These are phyloP conservation scores for Podospora bellae-mahoneyi DNA, from an alignment of 495 filamentous ascomycete genomes.

Conservation along the genomic window DNA sequence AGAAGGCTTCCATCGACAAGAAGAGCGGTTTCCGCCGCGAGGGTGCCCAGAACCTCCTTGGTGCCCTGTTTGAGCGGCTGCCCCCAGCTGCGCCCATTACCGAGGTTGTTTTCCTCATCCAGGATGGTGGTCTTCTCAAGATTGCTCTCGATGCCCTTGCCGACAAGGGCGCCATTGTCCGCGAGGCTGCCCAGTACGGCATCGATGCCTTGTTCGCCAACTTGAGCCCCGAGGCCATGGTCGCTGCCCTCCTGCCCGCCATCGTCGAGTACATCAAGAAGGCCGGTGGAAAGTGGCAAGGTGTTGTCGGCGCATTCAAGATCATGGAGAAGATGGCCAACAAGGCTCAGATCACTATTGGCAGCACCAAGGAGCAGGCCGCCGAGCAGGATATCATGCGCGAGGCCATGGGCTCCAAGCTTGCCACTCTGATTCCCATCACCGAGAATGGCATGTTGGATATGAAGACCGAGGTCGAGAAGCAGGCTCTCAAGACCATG, in stretches of 20 bases:
- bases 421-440: conserved; percentile 86
- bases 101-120: conserved; percentile 75
- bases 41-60: conserved; percentile 91
- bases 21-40: conserved; percentile 84
- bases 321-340: conserved; percentile 87
- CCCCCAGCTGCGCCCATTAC: conserved; percentile 71
- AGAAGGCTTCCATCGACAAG: conserved; percentile 90
- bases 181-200: conserved; percentile 90
- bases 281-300: conserved; percentile 90
- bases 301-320: conserved; percentile 77
- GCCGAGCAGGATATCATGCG: conserved; percentile 80
- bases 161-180: conserved; percentile 85
- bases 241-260: conserved; percentile 72
- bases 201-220: conserved; percentile 81
- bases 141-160: conserved; percentile 79
- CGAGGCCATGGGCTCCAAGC: conserved; percentile 85
- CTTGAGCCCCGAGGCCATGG: conserved; percentile 75
- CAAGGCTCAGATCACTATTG: conserved; percentile 81
- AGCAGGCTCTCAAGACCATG: conserved; percentile 88
- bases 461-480: conserved; percentile 83
- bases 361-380: conserved; percentile 72
- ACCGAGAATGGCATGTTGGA: conserved; percentile 96
- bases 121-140: conserved; percentile 70
- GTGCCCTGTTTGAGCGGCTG: conserved; percentile 87
- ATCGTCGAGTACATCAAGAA: conserved; percentile 72